Evolutionary conservation across 495 filamentous ascomycete genomes (phyloP), one percentile per base, ranked within the genome.

Genomic region (Trichoderma virens): DNA sequence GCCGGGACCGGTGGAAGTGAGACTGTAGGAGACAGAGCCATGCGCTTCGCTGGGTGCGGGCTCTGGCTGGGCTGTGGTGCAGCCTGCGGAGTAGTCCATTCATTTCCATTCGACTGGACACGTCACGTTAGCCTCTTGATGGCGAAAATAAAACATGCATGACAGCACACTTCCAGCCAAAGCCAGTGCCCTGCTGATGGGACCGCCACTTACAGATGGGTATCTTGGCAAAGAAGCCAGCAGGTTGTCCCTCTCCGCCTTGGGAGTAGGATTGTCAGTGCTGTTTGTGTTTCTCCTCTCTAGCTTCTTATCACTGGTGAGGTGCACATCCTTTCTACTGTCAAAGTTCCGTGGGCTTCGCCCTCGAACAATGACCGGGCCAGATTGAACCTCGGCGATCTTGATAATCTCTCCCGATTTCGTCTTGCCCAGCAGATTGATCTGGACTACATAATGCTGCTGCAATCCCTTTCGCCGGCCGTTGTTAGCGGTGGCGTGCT

Each of bases 401-500:
- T 80, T 83, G 65, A 88, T 75, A 25, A 77, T 65, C 34, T 87
- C 80, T 74, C 86, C 79, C 67, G 84, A 77, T 71, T 83, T 74
- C 65, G 86, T 75, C 73, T 84, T 81, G 60, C 83, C 87, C 59
- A 86, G 65, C 27, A 90, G 71, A 66, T 81, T 85, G 30, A 90
- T 83, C 64, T 84, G 82, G 67, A 90, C 85, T 6, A 87, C 80
- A 69, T 88, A 89, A 66, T 90, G 86, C 70, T 89, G 86, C 70
- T 90, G 87, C 47, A 88, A 68, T 25, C 87, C 87, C 70, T 89
- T 90, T 61, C 87, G 73, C 34, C 86, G 86, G 14, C 88, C 88
- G 64, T 91, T 91, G 71, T 91, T 91, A 27, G 92, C 92, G 7
- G 92, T 97, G 3, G 92, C 92, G 59, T 93, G 90, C 63, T 93